Conservation (phyloP, 176 grass and related monocot species). For the Musa acuminata region DNA sequence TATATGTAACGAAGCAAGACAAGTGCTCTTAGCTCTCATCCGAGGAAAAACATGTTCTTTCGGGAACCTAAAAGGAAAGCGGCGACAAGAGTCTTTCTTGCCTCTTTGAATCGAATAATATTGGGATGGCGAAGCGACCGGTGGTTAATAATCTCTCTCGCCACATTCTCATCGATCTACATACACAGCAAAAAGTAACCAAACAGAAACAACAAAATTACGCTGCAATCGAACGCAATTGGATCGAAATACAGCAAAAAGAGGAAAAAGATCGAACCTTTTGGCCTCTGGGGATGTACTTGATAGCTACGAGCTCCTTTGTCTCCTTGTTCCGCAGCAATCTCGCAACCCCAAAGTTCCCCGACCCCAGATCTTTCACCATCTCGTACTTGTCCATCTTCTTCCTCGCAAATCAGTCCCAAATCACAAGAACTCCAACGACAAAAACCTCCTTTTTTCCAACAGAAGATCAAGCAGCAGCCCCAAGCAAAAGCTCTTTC, state of each 20-base stretch:
- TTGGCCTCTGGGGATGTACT: constrained; percentile 78
- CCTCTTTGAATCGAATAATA: constrained; percentile 95
- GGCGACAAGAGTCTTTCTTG: constrained; percentile 2
- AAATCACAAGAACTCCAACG: neutral
- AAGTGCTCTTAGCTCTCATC: neutral
- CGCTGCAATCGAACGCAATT: neutral
- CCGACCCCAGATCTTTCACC: constrained; percentile 78
- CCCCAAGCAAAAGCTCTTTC: neutral
- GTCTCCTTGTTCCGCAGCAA: constrained; percentile 82
- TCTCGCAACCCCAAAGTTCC: constrained; percentile 89
- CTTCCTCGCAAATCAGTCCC: neutral
- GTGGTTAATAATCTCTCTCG: constrained; percentile 87
- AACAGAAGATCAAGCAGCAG: neutral
- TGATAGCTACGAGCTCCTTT: constrained; percentile 93
- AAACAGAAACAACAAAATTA: neutral
- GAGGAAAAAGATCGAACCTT: constrained; percentile 36
- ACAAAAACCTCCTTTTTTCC: neutral
- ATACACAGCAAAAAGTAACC: neutral
- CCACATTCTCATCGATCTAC: constrained; percentile 30
- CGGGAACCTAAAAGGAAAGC: too few species aligned
- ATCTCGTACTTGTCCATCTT: constrained; percentile 88
- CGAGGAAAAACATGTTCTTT: neutral
- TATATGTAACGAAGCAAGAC: constrained; percentile 1
- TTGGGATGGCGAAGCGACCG: constrained; percentile 79
- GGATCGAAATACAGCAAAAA: neutral